A percentile compares a stretch with the other conserved stretches of the same genome.
Evolutionary conservation across 129 eudicot species (phyloP).

Genomic region (carrot (Daucus carota)): DH1_v3.0 NC_030382.2:50439001-50439500

Average conservation of each 20-base stretch:
- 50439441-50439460: background rate
- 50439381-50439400: background rate
- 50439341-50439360: background rate
- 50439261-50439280: background rate
- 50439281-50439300: background rate
- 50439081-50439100: background rate
- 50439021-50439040: background rate
- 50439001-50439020: slow-evolving; percentile 5
- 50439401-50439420: background rate
- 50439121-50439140: background rate
- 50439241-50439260: background rate
- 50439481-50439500: slow-evolving; percentile 6
- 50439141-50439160: background rate
- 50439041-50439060: background rate
- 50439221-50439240: background rate
- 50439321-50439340: background rate
- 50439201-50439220: background rate
- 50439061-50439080: background rate
- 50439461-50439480: background rate
- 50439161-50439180: background rate
- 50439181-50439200: background rate
- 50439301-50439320: background rate
- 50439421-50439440: background rate
- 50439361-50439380: background rate
- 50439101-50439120: background rate